Base-by-base conservation (phyloP, 2,329 filamentous ascomycete species). In the Hymenoscyphus salicellus region DNA sequence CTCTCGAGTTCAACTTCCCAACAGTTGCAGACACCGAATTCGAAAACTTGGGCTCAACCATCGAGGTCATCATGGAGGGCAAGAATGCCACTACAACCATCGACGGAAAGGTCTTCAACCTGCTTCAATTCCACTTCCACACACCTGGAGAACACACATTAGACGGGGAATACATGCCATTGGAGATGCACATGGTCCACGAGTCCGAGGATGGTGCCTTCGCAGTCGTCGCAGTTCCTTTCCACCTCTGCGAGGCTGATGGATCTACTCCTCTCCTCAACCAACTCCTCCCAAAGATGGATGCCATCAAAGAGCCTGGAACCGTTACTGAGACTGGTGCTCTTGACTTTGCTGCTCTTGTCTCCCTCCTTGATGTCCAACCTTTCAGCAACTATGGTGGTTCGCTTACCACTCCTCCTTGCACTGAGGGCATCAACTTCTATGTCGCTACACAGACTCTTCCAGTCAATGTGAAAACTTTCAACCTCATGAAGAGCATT, bases 401-500 rank as follows among this genome's bases (percentile, higher is more conserved):
- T 28, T 86, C 84, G 23, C 78, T 88, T 57, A 88, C 86, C 43
- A 87, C 85, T 0, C 86, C 86, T 23, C 86, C 86, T 4, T 88
- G 86, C 76, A 78, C 78, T 17, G 84, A 87, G 74, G 81, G 81
- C 28, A 77, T 88, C 36, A 77, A 76, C 14, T 87, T 84, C 79
- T 74, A 84, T 55, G 75, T 86, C 46, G 81, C 80, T 68, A 75
- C 78, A 65, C 69, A 82, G 63, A 79, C 81, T 41, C 72, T 86
- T 5, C 72, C n/a, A 74, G 75, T 87, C 67, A 76, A 79, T 67
- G 77, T 82, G 16, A 73, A 73, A 6, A 83, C 81, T n/a, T 86
- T 77, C 73, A 79, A 81, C 68, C 76, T 76, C 41, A 80, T 83
- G 62, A 84, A 85, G 74, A 75, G 72, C 38, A 78, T 86, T 30